Percentiles rank a stretch among this genome's conserved stretches.
Evolutionary conservation across 257 asterid genomes (phyloP).

Genomic region (Paulownia fortunei): DNA sequence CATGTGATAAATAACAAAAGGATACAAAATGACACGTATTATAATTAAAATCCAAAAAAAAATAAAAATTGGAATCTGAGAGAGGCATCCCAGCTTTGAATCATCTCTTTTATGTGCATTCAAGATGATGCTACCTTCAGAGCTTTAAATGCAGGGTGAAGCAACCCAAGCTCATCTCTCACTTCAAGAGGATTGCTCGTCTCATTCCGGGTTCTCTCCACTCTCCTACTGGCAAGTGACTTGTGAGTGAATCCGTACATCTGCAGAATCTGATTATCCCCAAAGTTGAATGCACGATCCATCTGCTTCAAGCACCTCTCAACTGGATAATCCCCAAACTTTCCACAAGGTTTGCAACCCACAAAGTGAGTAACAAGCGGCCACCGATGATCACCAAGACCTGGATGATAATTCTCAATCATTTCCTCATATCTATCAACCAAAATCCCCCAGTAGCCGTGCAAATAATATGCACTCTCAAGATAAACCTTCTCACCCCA

Average conservation of each 20-base stretch:
- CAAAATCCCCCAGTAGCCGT: slow-evolving; percentile 93
- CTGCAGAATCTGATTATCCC: slow-evolving; percentile 62
- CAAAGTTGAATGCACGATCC: slow-evolving; percentile 66
- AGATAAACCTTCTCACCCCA: slow-evolving; percentile 89
- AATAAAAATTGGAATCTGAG: not conserved
- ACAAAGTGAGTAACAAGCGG: slow-evolving; percentile 98
- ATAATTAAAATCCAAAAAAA: slow-evolving; percentile 26
- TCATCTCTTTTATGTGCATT: slow-evolving; percentile 23
- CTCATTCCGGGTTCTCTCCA: slow-evolving; percentile 53
- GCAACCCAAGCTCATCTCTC: slow-evolving; percentile 58
- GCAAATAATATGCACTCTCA: slow-evolving; percentile 72
- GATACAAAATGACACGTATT: slow-evolving; percentile 39
- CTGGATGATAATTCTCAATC: slow-evolving; percentile 93
- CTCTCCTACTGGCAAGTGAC: slow-evolving; percentile 56
- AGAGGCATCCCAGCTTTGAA: slow-evolving; percentile 21
- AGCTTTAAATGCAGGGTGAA: slow-evolving; percentile 77
- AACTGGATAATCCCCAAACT: slow-evolving; percentile 85
- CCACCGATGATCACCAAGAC: slow-evolving; percentile 93
- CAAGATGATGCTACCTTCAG: slow-evolving; percentile 49
- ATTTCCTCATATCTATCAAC: slow-evolving; percentile 90
- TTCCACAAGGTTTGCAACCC: slow-evolving; percentile 98
- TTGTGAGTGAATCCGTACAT: slow-evolving; percentile 59
- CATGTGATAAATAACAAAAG: slow-evolving; percentile 29
- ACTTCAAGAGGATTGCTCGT: slow-evolving; percentile 50
- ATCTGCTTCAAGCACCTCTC: slow-evolving; percentile 94